Percentiles rank a stretch among this genome's conserved stretches.
phyloP scores from a whole-genome alignment of 2,329 filamentous ascomycete genomes.

The Epichloe brachyelytri region DNA sequence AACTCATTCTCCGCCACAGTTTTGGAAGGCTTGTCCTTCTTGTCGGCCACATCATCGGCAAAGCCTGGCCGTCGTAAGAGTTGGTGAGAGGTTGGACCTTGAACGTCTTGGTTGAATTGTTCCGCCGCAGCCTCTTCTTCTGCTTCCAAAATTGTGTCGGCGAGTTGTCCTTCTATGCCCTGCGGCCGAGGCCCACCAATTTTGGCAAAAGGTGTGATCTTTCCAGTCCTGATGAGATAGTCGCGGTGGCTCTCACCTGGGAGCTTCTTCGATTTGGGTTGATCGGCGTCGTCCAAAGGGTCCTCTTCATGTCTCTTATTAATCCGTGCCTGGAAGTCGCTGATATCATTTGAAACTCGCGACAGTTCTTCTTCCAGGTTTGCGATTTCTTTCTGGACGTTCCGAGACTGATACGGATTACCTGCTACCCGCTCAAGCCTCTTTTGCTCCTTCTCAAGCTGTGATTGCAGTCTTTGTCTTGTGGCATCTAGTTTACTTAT shows the following conservation, averaged over 20 bases:
- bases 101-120: constrained; percentile 26
- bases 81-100: constrained; percentile 53
- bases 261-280: constrained; percentile 43
- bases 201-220: constrained; percentile 90
- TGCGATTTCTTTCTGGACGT: constrained; percentile 51
- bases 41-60: constrained; percentile 22
- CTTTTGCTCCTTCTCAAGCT: constrained; percentile 44
- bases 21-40: background rate
- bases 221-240: constrained; percentile 87
- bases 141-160: constrained; percentile 67
- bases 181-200: constrained; percentile 51
- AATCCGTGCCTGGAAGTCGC: constrained; percentile 71
- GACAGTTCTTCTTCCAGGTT: constrained; percentile 53
- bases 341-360: constrained; percentile 56
- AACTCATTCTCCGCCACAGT: constrained; percentile 34
- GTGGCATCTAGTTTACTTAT: constrained; percentile 45
- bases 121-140: constrained; percentile 52
- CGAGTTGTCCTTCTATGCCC: constrained; percentile 54
- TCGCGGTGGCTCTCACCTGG: constrained; percentile 76
- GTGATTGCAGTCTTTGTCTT: constrained; percentile 47
- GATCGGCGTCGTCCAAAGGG: constrained; percentile 28
- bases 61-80: constrained; percentile 64
- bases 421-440: constrained; percentile 29
- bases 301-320: constrained; percentile 53
- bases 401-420: constrained; percentile 39